These are phyloP conservation scores for Stramenopiles sp. DNA, from an alignment of 352 stramenopile genomes.

Conservation along the genomic window DNA sequence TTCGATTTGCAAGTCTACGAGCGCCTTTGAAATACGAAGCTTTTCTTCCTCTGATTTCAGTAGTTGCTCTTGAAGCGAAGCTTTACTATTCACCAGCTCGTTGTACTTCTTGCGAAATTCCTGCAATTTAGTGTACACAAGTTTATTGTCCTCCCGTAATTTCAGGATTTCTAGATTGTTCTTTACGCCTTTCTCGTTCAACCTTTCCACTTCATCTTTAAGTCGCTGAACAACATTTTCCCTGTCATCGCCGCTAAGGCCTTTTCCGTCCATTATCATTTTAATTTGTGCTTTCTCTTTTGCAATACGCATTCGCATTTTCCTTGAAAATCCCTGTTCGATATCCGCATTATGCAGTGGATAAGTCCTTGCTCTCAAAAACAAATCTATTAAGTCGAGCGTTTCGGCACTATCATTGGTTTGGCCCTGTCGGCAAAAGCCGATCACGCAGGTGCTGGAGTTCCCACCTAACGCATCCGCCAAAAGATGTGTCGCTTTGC, in stretches of 20 bases:
- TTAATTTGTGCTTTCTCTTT: no score
- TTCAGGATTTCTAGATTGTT: conserved; percentile 31
- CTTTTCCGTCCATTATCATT: neutral
- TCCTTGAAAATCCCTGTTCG: no score
- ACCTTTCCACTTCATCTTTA: conserved; percentile 28
- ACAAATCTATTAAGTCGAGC: no score
- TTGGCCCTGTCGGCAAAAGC: no score
- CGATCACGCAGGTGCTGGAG: no score
- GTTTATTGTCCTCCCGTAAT: conserved; percentile 35
- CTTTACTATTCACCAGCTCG: conserved; percentile 36
- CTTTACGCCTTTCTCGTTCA: conserved; percentile 30
- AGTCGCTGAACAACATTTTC: neutral
- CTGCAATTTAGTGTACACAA: conserved; percentile 16
- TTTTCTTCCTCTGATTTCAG: conserved; percentile 43
- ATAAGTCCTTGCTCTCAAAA: no score
- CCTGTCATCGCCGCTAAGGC: neutral
- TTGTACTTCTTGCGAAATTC: neutral
- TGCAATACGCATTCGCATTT: no score
- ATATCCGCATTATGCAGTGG: no score
- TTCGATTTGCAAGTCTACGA: conserved; percentile 42
- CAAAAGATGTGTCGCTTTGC: no score
- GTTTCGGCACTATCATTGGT: no score
- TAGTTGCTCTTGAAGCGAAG: conserved; percentile 37
- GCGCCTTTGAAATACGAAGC: conserved; percentile 38
- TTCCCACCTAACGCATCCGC: no score